These are phyloP conservation scores for Delitschia confertaspora DNA, from an alignment of 495 filamentous ascomycete genomes.

Conservation along the genomic window DNA sequence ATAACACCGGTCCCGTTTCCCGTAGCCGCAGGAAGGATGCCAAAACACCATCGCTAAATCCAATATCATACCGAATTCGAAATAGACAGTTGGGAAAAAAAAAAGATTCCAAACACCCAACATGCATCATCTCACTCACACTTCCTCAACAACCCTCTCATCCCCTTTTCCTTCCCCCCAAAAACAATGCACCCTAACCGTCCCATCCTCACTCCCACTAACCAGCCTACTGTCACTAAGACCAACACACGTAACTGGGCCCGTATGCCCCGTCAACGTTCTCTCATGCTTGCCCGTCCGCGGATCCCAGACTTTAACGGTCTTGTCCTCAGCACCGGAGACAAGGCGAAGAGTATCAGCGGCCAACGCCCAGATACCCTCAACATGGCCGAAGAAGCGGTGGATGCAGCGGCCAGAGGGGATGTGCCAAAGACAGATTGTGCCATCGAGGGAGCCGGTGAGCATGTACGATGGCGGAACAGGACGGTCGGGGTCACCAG, in stretches of 20 bases:
- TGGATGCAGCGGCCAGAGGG: constrained; percentile 70
- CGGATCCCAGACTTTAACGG: constrained; percentile 96
- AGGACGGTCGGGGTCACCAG: constrained; percentile 48
- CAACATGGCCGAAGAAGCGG: constrained; percentile 92
- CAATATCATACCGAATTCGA: no score
- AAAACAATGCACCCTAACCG: constrained; percentile 56
- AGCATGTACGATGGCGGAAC: constrained; percentile 81
- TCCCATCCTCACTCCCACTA: constrained; percentile 86
- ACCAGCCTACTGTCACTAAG: constrained; percentile 79
- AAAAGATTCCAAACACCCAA: no score
- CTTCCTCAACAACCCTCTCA: not conserved
- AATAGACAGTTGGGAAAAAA: no score
- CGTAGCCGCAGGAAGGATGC: no score
- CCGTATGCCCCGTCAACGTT: constrained; percentile 81
- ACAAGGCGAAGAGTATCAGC: constrained; percentile 86
- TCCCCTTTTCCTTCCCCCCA: constrained; percentile 11
- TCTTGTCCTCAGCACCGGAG: constrained; percentile 81
- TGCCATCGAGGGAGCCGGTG: constrained; percentile 80
- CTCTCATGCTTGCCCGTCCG: constrained; percentile 81
- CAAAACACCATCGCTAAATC: no score
- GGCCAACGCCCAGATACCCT: constrained; percentile 90
- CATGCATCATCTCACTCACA: no score
- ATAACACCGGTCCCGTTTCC: no score
- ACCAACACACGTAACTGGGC: constrained; percentile 85
- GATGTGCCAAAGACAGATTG: constrained; percentile 89